Evolutionary conservation across 495 filamentous ascomycete species (phyloP).

Genomic region (Xylaria longipes): DNA sequence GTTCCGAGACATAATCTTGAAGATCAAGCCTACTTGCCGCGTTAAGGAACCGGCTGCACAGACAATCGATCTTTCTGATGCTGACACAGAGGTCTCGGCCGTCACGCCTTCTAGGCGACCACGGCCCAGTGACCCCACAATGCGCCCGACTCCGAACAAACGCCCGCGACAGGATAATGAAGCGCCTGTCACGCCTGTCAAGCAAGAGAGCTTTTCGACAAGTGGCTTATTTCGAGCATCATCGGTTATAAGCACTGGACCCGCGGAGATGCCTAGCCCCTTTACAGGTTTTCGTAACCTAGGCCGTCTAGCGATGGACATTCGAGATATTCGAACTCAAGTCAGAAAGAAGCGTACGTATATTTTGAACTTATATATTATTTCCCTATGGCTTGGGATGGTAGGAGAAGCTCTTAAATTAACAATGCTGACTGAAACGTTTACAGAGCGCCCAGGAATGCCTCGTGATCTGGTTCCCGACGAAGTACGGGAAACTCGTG

Average conservation of each 20-base stretch:
- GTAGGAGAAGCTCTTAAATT: not conserved
- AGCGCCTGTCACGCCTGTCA: slow-evolving; percentile 10
- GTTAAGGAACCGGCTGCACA: slow-evolving; percentile 41
- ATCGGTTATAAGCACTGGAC: slow-evolving; percentile 1
- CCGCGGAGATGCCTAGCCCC: slow-evolving; percentile 28
- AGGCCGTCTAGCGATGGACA: slow-evolving; percentile 36
- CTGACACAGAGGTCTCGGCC: slow-evolving; percentile 34
- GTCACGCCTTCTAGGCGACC: slow-evolving; percentile 33
- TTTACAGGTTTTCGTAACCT: slow-evolving; percentile 31
- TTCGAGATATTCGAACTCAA: slow-evolving; percentile 43
- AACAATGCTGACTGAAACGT: not conserved
- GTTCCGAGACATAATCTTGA: slow-evolving; percentile 45
- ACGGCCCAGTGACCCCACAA: slow-evolving; percentile 33
- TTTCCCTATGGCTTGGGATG: not conserved
- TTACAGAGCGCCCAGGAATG: slow-evolving; percentile 45
- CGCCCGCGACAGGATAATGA: slow-evolving; percentile 28
- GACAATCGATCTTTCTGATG: slow-evolving; percentile 41
- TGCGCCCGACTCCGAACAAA: slow-evolving; percentile 33
- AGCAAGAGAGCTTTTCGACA: slow-evolving; percentile 26
- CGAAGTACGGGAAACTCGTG: slow-evolving; percentile 46
- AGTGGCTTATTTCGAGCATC: slow-evolving; percentile 14
- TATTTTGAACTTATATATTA: not conserved
- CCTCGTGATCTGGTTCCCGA: slow-evolving; percentile 49
- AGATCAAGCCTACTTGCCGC: slow-evolving; percentile 51
- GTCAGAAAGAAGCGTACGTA: slow-evolving; percentile 43